These are phyloP conservation scores for Teratosphaeriaceae sp. DNA, from an alignment of 2,329 filamentous ascomycete genomes.

Conservation along the genomic window DNA sequence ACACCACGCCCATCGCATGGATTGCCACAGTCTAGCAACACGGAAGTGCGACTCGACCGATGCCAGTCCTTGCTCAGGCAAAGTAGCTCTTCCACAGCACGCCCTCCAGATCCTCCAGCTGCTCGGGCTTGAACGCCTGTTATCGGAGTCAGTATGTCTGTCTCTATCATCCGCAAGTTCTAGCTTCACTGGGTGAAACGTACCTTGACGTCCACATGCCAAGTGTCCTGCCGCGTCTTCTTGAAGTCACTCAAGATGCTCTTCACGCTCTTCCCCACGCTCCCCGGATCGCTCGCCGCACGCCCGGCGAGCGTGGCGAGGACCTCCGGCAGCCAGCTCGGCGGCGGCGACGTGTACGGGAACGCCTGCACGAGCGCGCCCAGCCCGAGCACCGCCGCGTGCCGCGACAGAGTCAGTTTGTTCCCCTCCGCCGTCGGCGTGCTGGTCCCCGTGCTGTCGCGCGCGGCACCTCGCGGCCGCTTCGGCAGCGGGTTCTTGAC, in stretches of 20 bases:
- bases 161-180: neutral
- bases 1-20: no score
- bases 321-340: slow-evolving; percentile 88
- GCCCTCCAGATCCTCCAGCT: slow-evolving; percentile 89
- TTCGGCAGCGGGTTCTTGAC: slow-evolving; percentile 81
- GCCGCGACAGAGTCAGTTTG: slow-evolving; percentile 71
- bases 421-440: slow-evolving; percentile 67
- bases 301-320: slow-evolving; percentile 76
- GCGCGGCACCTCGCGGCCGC: slow-evolving; percentile 30
- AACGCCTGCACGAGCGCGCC: slow-evolving; percentile 92
- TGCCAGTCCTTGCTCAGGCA: no score
- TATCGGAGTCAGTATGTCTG: slow-evolving; percentile 5
- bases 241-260: slow-evolving; percentile 93
- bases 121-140: slow-evolving; percentile 77
- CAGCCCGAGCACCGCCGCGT: slow-evolving; percentile 85
- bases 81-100: slow-evolving; percentile 99
- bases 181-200: slow-evolving; percentile 32
- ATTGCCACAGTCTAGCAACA: no score
- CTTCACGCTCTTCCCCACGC: slow-evolving; percentile 95
- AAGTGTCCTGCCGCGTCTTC: slow-evolving; percentile 98
- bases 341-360: slow-evolving; percentile 89
- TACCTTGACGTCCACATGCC: slow-evolving; percentile 97
- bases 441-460: slow-evolving; percentile 39
- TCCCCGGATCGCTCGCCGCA: slow-evolving; percentile 80
- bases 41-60: no score